Conservation (phyloP, 257 asterid genomes). For the Ilex aquifolium region DNA sequence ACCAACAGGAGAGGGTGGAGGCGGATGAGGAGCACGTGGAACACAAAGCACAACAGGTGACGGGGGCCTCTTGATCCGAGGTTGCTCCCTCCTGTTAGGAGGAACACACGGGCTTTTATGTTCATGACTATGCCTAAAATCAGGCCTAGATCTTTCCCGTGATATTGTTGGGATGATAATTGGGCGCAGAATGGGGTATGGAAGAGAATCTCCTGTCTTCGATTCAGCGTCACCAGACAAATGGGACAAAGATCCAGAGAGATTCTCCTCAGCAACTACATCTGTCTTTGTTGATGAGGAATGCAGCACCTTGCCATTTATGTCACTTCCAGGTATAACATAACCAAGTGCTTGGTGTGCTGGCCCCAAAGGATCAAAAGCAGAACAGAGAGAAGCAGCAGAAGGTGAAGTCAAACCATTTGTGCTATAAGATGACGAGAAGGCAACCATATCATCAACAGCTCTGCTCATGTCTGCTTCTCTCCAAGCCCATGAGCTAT, state of each 20-base stretch:
- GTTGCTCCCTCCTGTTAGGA: slow-evolving; percentile 82
- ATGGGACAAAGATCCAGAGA: slow-evolving; percentile 60
- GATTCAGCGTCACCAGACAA: slow-evolving; percentile 68
- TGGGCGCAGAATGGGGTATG: slow-evolving; percentile 93
- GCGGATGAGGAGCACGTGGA: slow-evolving; percentile 95
- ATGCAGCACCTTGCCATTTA: slow-evolving; percentile 75
- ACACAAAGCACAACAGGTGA: slow-evolving; percentile 98
- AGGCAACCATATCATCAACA: slow-evolving; percentile 99
- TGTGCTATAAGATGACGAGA: slow-evolving; percentile 96
- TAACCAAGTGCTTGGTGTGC: slow-evolving; percentile 76
- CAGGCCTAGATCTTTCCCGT: slow-evolving; percentile 87
- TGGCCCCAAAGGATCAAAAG: slow-evolving; percentile 80
- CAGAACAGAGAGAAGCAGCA: slow-evolving; percentile 89
- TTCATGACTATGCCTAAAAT: slow-evolving; percentile 72
- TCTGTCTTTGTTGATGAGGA: slow-evolving; percentile 68
- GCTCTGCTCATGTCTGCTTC: slow-evolving; percentile 93
- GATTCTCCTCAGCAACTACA: slow-evolving; percentile 66
- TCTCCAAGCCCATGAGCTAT: slow-evolving; percentile 99
- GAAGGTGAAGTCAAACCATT: slow-evolving; percentile 98
- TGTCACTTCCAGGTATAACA: slow-evolving; percentile 83
- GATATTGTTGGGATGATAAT: slow-evolving; percentile 91
- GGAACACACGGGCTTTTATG: slow-evolving; percentile 95
- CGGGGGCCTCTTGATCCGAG: slow-evolving; percentile 94
- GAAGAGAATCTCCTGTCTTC: slow-evolving; percentile 74
- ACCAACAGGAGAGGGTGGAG: slow-evolving; percentile 94